Conservation (phyloP, 345 rosid species). For the Capsella bursapastoris region DNA sequence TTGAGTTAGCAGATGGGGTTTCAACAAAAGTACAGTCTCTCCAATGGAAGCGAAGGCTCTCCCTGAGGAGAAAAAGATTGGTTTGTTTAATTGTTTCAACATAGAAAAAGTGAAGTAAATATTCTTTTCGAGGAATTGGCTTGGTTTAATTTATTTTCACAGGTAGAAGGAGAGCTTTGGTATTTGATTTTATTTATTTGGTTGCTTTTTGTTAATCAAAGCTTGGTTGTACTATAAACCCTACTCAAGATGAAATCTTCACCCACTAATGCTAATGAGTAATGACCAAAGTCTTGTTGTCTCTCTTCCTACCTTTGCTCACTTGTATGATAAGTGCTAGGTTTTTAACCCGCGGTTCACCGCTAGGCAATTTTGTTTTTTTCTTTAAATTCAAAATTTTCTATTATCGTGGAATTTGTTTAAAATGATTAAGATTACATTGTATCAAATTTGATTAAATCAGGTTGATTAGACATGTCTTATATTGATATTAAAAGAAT, state of each 20-base stretch:
- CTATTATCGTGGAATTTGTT: no score
- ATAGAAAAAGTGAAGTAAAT: conserved; percentile 36
- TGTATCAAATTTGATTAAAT: no score
- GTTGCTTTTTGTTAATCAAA: conserved; percentile 16
- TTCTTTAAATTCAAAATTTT: no score
- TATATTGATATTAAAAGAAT: no score
- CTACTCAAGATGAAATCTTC: not conserved
- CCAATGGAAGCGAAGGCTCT: conserved; percentile 33
- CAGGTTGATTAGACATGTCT: no score
- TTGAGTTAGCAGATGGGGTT: conserved; percentile 31
- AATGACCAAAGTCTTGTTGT: not conserved
- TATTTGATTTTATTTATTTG: not conserved
- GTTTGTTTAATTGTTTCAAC: conserved; percentile 40
- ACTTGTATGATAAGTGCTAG: no score
- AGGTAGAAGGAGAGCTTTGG: conserved; percentile 8
- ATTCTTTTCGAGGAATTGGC: conserved; percentile 25
- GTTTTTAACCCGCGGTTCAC: no score
- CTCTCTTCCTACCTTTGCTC: no score
- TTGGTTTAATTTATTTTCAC: conserved; percentile 17
- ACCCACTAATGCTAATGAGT: not conserved
- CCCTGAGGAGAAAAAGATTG: conserved; percentile 8
- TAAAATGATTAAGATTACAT: no score
- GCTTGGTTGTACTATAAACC: conserved; percentile 4
- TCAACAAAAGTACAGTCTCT: conserved; percentile 32
- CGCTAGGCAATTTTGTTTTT: no score